Percentiles rank a stretch among this genome's conserved stretches.
Evolutionary conservation across 1,284 basidiomycete genomes (phyloP).

Genomic region (Moesziomyces sp.): DNA sequence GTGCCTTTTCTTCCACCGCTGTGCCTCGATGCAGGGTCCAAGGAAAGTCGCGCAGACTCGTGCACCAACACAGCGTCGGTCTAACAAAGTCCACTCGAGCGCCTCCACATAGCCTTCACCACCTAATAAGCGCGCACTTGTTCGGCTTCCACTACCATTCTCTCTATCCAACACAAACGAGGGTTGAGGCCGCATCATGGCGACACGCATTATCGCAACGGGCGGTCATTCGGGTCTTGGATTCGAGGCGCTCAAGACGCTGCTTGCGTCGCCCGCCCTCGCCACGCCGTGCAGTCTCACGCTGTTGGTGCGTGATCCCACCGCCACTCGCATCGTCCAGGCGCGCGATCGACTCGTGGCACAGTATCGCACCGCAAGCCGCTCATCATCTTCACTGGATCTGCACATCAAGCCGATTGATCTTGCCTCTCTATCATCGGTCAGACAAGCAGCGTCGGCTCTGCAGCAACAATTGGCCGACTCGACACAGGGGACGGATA

Average conservation of each 20-base stretch:
- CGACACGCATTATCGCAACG: slow-evolving; percentile 36
- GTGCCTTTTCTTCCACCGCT: too few relatives aligned
- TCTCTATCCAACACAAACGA: too few relatives aligned
- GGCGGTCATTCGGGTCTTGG: slow-evolving; percentile 47
- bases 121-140: too few relatives aligned
- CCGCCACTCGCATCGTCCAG: slow-evolving; percentile 3
- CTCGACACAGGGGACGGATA: slow-evolving; percentile 14
- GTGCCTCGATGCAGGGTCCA: too few relatives aligned
- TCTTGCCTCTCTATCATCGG: slow-evolving; percentile 30
- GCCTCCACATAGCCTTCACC: too few relatives aligned
- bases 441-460: slow-evolving; percentile 30
- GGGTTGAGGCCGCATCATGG: slow-evolving; percentile 5
- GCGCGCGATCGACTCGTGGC: slow-evolving; percentile 14
- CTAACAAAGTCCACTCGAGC: too few relatives aligned
- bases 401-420: slow-evolving; percentile 24
- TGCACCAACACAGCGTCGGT: too few relatives aligned
- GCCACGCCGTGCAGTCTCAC: slow-evolving; percentile 20
- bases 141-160: too few relatives aligned
- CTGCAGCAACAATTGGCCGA: slow-evolving; percentile 18
- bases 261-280: slow-evolving; percentile 18
- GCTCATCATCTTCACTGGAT: not conserved
- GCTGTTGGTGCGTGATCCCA: slow-evolving; percentile 20
- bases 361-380: slow-evolving; percentile 6
- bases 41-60: too few relatives aligned
- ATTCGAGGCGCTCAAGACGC: slow-evolving; percentile 41